These are phyloP conservation scores for Candida ovalis DNA, from an alignment of 805 yeast genomes.

Conservation along the genomic window DNA sequence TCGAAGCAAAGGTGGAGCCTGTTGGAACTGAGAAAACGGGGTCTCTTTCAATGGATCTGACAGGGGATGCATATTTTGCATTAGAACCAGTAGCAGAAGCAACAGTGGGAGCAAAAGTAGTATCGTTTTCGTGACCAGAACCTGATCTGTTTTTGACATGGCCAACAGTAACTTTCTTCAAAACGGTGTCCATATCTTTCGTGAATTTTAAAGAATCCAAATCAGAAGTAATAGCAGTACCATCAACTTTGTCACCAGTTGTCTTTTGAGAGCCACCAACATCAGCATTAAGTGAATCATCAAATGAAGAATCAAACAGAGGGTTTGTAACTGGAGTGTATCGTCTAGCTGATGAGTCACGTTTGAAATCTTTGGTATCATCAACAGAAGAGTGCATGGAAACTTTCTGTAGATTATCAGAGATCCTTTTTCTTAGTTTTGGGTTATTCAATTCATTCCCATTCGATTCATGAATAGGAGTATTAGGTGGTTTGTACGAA, in stretches of 20 bases:
- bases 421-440: not conserved
- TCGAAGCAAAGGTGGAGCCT: not conserved
- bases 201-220: no score
- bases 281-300: not conserved
- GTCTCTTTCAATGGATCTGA: not conserved
- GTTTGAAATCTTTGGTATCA: not conserved
- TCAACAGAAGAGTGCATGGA: not conserved
- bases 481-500: not conserved
- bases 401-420: not conserved
- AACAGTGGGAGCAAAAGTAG: no score
- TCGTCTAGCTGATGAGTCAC: not conserved
- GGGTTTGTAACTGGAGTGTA: not conserved
- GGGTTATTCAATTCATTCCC: not conserved
- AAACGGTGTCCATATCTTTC: no score
- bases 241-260: no score
- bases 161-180: no score
- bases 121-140: no score
- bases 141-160: no score
- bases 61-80: no score
- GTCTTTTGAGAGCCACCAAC: not conserved
- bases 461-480: not conserved
- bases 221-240: no score
- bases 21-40: not conserved
- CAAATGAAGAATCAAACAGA: not conserved
- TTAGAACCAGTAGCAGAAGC: no score